These are phyloP conservation scores for Lactarius hatsudake DNA, from an alignment of 768 basidiomycete species.

Conservation along the genomic window DNA sequence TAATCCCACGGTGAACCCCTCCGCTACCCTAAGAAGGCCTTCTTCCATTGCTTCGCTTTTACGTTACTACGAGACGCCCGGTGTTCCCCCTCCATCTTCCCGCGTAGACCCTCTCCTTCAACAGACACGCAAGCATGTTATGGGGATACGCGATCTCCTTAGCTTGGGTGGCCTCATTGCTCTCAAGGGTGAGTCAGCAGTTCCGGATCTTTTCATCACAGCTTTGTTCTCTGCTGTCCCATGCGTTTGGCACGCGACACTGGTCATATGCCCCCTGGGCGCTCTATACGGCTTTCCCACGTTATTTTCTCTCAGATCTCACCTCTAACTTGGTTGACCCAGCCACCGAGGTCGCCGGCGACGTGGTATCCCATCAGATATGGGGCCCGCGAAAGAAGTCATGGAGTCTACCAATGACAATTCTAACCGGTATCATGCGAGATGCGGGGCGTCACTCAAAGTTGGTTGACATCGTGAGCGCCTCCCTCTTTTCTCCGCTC, in stretches of 20 bases:
- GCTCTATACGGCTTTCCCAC: conserved; percentile 4
- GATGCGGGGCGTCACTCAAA: conserved; percentile 78
- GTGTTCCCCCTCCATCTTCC: conserved; percentile 68
- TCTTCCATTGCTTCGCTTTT: conserved; percentile 24
- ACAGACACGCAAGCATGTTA: conserved; percentile 49
- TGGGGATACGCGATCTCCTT: conserved; percentile 70
- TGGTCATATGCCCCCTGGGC: conserved; percentile 6
- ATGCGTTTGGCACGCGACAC: conserved; percentile 6
- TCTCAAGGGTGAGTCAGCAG: conserved; percentile 22
- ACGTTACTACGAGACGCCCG: conserved; percentile 60
- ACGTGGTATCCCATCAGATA: conserved; percentile 74
- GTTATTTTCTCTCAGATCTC: conserved; percentile 2
- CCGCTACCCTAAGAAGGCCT: conserved; percentile 7
- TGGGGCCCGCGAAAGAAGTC: conserved; percentile 86
- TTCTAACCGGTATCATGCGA: conserved; percentile 81
- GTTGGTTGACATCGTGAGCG: conserved; percentile 75
- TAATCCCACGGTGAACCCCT: conserved; percentile 1
- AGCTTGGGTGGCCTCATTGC: conserved; percentile 55
- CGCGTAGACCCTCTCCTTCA: conserved; percentile 69
- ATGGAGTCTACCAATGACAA: conserved; percentile 95
- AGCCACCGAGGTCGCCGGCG: conserved; percentile 53
- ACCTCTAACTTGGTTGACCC: conserved; percentile 34
- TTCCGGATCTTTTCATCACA: neutral
- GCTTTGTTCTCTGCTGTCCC: neutral
- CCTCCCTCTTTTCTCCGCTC: neutral